Percentiles rank a stretch among this genome's conserved stretches.
Conservation (phyloP, 2,329 filamentous ascomycete species). For the Fusarium abutilonis region DNA sequence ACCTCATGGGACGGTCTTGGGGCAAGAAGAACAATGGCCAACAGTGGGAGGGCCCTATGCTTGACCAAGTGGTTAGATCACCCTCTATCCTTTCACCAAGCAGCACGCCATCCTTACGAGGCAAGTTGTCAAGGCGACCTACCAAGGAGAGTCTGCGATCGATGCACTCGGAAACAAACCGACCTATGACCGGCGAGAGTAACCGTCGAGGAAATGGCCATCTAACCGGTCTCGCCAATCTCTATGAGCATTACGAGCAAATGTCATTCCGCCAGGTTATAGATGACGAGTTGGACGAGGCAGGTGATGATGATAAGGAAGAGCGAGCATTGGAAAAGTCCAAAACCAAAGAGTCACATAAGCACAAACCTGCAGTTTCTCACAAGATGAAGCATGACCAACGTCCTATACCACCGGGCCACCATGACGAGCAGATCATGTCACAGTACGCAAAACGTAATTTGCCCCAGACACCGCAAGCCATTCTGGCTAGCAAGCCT, state of each 20-base stretch:
- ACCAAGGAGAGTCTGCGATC: slow-evolving; percentile 52
- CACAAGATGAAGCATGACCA: slow-evolving; percentile 27
- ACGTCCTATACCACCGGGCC: slow-evolving; percentile 23
- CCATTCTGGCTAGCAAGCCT: slow-evolving; percentile 32
- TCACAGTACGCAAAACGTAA: slow-evolving; percentile 43
- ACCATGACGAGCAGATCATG: slow-evolving; percentile 38
- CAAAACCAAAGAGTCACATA: slow-evolving; percentile 22
- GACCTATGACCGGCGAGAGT: slow-evolving; percentile 44
- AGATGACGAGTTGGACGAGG: slow-evolving; percentile 36
- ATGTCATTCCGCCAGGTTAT: slow-evolving; percentile 60
- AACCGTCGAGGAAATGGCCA: slow-evolving; percentile 39
- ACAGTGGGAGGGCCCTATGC: slow-evolving; percentile 48
- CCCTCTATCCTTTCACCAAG: slow-evolving; percentile 56
- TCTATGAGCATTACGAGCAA: slow-evolving; percentile 69
- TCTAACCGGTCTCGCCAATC: slow-evolving; percentile 57
- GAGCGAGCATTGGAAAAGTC: slow-evolving; percentile 21
- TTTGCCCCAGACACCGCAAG: slow-evolving; percentile 40
- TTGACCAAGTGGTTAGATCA: slow-evolving; percentile 54
- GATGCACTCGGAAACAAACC: slow-evolving; percentile 32
- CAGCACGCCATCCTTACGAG: slow-evolving; percentile 43
- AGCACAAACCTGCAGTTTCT: slow-evolving; percentile 18
- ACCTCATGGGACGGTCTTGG: slow-evolving; percentile 52
- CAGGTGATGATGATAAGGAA: slow-evolving; percentile 24
- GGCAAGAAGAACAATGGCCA: slow-evolving; percentile 46
- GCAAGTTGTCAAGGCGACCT: slow-evolving; percentile 49